These are phyloP conservation scores for Pascua sp. DNA, from an alignment of 1,284 basidiomycete genomes.

Conservation along the genomic window DNA sequence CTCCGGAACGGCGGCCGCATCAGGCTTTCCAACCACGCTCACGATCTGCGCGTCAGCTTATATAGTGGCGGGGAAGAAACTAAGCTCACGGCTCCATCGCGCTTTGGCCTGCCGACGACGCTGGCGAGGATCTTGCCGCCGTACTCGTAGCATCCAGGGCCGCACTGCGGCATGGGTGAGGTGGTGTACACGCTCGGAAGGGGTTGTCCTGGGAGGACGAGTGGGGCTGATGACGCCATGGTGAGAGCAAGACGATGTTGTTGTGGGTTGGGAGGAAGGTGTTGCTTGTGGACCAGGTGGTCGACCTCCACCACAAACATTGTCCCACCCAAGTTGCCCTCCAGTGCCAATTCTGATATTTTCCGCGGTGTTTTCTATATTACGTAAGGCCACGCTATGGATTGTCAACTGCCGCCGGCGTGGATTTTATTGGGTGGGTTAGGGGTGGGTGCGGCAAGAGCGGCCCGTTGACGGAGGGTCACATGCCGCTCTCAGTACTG, in stretches of 20 bases:
- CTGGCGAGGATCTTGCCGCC: conserved; percentile 67
- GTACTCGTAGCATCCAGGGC: conserved; percentile 65
- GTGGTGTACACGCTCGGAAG: conserved; percentile 58
- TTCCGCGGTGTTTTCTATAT: too few relatives aligned
- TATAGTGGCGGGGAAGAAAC: neutral
- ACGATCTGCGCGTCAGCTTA: conserved; percentile 26
- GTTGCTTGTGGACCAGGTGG: neutral
- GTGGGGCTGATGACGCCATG: conserved; percentile 17
- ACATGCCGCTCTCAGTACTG: too few relatives aligned
- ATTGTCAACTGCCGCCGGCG: too few relatives aligned
- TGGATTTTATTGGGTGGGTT: too few relatives aligned
- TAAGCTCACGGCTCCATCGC: conserved; percentile 57
- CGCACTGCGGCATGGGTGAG: conserved; percentile 59
- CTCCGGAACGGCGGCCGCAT: conserved; percentile 46
- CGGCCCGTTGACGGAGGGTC: too few relatives aligned
- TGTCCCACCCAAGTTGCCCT: neutral
- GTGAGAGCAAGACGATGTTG: neutral
- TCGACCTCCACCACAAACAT: conserved; percentile 6
- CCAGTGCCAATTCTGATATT: too few relatives aligned
- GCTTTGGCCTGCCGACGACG: conserved; percentile 63
- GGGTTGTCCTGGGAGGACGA: conserved; percentile 77
- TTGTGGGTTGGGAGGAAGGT: neutral
- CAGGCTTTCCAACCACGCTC: conserved; percentile 44
- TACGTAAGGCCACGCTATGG: too few relatives aligned
- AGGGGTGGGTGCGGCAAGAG: too few relatives aligned